phyloP scores from a whole-genome alignment of 164 flowering plant genomes.

The Akebia trifoliata region DNA sequence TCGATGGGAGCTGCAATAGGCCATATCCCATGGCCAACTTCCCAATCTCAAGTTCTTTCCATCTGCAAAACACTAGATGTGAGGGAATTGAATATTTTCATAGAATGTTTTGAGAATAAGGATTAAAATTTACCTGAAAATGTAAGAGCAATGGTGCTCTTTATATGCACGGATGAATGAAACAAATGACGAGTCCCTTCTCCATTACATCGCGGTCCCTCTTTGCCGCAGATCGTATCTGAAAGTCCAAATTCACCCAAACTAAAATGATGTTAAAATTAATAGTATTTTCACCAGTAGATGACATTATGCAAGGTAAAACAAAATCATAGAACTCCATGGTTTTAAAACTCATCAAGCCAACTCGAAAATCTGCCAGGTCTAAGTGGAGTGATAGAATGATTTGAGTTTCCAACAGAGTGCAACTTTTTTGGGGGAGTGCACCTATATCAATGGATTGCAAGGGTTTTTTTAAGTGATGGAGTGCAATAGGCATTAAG shows the following conservation, averaged over 20 bases:
- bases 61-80: slow-evolving; percentile 36
- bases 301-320: background rate
- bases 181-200: slow-evolving; percentile 83
- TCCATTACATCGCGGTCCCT: slow-evolving; percentile 95
- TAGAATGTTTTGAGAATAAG: background rate
- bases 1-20: slow-evolving; percentile 75
- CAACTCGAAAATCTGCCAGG: too few species aligned
- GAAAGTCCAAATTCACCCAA: slow-evolving; percentile 18
- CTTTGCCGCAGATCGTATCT: slow-evolving; percentile 76
- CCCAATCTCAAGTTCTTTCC: slow-evolving; percentile 93
- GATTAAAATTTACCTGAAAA: slow-evolving; percentile 60
- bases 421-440: too few species aligned
- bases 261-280: background rate
- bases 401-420: too few species aligned
- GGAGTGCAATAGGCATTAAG: too few species aligned
- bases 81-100: slow-evolving; percentile 3
- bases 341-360: too few species aligned
- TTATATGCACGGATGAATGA: slow-evolving; percentile 92
- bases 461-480: too few species aligned
- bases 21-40: slow-evolving; percentile 93
- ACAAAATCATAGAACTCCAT: too few species aligned
- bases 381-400: too few species aligned
- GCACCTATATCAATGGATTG: too few species aligned
- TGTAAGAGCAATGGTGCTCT: slow-evolving; percentile 88
- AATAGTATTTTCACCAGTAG: background rate